These are phyloP conservation scores for Sporobolomyces roseus DNA, from an alignment of 768 basidiomycete species.

Conservation along the genomic window DNA sequence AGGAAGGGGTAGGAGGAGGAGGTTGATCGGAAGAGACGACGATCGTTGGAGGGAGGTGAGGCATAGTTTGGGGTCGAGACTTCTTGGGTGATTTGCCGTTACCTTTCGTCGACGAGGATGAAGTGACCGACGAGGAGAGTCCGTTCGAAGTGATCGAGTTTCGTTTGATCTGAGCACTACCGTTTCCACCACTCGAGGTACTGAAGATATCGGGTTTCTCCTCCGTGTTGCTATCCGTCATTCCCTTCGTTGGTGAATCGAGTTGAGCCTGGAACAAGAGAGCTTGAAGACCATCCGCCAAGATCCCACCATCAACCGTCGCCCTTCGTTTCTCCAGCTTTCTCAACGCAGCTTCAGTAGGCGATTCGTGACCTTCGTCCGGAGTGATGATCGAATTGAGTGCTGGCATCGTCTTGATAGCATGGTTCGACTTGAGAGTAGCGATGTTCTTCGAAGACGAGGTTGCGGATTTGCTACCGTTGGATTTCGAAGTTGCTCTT, in stretches of 20 bases:
- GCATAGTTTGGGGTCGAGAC: conserved; percentile 27
- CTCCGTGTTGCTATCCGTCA: background rate
- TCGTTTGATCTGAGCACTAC: conserved; percentile 13
- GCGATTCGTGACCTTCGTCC: conserved; percentile 11
- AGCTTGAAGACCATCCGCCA: conserved; percentile 27
- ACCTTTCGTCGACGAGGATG: background rate
- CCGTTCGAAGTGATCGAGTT: background rate
- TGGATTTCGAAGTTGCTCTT: conserved; percentile 13
- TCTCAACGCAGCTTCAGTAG: conserved; percentile 13
- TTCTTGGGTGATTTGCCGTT: conserved; percentile 9
- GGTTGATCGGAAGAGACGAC: conserved; percentile 23
- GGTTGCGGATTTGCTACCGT: background rate
- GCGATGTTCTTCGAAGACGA: background rate
- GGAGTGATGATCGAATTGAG: conserved; percentile 11
- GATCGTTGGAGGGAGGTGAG: conserved; percentile 24
- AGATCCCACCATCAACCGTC: conserved; percentile 22
- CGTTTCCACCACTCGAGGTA: conserved; percentile 2
- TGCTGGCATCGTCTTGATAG: conserved; percentile 16
- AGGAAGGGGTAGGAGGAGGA: conserved; percentile 1
- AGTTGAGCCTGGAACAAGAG: conserved; percentile 33
- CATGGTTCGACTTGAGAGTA: conserved; percentile 7
- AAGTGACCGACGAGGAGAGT: conserved; percentile 3
- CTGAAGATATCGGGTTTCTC: conserved; percentile 18
- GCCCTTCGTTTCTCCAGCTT: conserved; percentile 27
- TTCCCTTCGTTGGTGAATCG: conserved; percentile 17